phyloP scores from a whole-genome alignment of 2,329 filamentous ascomycete species.

The Stachybotrys chlorohalonatus region DNA sequence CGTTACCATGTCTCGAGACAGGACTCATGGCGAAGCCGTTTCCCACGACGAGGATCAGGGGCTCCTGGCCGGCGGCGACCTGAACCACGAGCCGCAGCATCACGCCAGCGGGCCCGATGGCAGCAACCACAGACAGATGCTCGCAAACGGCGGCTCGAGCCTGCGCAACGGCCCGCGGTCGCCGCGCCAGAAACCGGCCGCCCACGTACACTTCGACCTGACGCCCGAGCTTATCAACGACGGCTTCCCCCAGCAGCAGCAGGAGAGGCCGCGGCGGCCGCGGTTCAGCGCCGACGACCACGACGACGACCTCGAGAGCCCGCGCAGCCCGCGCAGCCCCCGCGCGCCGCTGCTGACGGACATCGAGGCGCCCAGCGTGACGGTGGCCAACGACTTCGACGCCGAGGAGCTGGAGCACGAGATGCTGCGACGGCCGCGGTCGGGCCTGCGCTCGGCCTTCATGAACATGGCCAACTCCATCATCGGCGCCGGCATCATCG shows the following conservation, averaged over 20 bases:
- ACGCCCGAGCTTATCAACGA: slow-evolving; percentile 32
- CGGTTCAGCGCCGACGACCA: slow-evolving; percentile 9
- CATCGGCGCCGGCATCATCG: slow-evolving; percentile 68
- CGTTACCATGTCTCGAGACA: slow-evolving; percentile 22
- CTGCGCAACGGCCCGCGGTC: slow-evolving; percentile 2
- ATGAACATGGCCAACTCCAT: slow-evolving; percentile 99
- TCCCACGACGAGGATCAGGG: slow-evolving; percentile 21
- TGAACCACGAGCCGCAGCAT: slow-evolving; percentile 9
- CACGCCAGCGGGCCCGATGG: slow-evolving; percentile 7
- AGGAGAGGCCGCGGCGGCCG: not conserved
- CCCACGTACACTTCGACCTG: slow-evolving; percentile 67
- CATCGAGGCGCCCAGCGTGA: slow-evolving; percentile 70
- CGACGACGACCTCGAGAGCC: slow-evolving; percentile 28
- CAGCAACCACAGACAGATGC: slow-evolving; percentile 3
- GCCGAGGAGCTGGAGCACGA: slow-evolving; percentile 36
- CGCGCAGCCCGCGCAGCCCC: slow-evolving; percentile 34
- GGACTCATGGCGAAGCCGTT: slow-evolving; percentile 17
- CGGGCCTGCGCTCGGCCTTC: slow-evolving; percentile 77
- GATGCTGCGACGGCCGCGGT: slow-evolving; percentile 64
- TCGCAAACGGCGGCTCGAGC: slow-evolving; percentile 7
- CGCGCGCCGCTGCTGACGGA: slow-evolving; percentile 68
- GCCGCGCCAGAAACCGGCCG: slow-evolving; percentile 31
- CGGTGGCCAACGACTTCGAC: slow-evolving; percentile 51
- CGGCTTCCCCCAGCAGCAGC: slow-evolving; percentile 11
- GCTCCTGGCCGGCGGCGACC: slow-evolving; percentile 14